Base-by-base conservation (phyloP, 306 rosid species). In the Acacia confusa region DNA sequence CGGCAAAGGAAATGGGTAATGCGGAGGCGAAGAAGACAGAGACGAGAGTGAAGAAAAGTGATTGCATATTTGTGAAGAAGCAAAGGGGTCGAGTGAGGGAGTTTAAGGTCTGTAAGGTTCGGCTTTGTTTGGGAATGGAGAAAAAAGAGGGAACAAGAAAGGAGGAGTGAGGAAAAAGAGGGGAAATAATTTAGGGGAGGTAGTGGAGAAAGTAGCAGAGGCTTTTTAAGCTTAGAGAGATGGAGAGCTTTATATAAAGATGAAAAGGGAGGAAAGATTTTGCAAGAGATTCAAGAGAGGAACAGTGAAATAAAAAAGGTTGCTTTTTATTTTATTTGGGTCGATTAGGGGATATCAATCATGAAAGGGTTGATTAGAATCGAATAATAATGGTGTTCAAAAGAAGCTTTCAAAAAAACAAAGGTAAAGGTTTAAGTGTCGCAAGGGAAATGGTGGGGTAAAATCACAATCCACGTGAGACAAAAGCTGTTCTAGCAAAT, bases 1-100 rank as follows among this genome's bases (percentile, higher is more conserved):
- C 87, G 38, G 97, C 94, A 0, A 16, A 69, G 41, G 91, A 77
- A 19, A 58, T 14, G 25, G 70, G 79, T 7, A 72, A 40, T n/a
- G 55, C 22, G 9, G 82, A 75, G 25, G 78, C 40, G 12, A 82
- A 53, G 28, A 85, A 30, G 32, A 82, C 55, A 67, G 72, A 76
- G 55, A 70, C 27, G 7, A 84, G 72, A 45, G 74, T 15, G 84
- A 65, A 48, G 32, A 83, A 24, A 32, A 85, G 61, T 79, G 92
- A 81, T 76, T 77, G 82, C 92, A 91, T 87, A 25, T 68, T 84
- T 77, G 65, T 43, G 8, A 47, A 2, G 6, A 20, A 70, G 20
- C n/a, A 63, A 8, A 13, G 4, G 22, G 25, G 43, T 47, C 64
- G 81, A 69, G 55, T 25, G 79, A 24, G 55, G 47, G 7, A 76